Evolutionary conservation across 805 yeast genomes (phyloP).

Genomic region (Lachancea lanzarotensis): DNA sequence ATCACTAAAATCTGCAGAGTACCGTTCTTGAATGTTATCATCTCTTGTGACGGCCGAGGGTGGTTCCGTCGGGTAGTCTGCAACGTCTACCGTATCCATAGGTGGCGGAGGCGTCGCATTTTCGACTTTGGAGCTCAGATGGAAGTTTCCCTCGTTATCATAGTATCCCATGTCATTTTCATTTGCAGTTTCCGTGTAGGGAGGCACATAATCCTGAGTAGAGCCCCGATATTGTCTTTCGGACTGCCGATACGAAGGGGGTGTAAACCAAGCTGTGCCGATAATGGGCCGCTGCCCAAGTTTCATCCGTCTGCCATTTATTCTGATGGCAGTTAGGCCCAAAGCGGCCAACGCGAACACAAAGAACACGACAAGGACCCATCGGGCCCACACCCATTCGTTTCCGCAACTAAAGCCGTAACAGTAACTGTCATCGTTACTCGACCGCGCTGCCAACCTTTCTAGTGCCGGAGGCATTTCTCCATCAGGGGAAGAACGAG

Average conservation of each 20-base stretch:
- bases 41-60: slow-evolving; percentile 2
- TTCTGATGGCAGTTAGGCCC: slow-evolving; percentile 44
- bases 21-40: background rate
- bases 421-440: slow-evolving; percentile 5
- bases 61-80: background rate
- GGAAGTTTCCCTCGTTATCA: slow-evolving; percentile 53
- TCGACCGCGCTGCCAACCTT: background rate
- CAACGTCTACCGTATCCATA: background rate
- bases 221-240: slow-evolving; percentile 44
- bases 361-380: slow-evolving; percentile 62
- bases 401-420: slow-evolving; percentile 19
- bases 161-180: slow-evolving; percentile 75
- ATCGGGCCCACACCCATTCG: slow-evolving; percentile 40
- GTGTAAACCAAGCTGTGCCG: slow-evolving; percentile 84
- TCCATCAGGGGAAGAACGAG: background rate
- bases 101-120: slow-evolving; percentile 27
- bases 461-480: background rate
- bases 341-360: slow-evolving; percentile 43
- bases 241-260: slow-evolving; percentile 68
- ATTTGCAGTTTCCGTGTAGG: slow-evolving; percentile 59
- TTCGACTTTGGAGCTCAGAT: slow-evolving; percentile 32
- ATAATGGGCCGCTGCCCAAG: slow-evolving; percentile 50
- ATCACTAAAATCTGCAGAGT: background rate
- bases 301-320: slow-evolving; percentile 45
- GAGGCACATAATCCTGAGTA: slow-evolving; percentile 46